Conservation (phyloP, 2,329 filamentous ascomycete genomes). For the Tolypocladium endophyticum region DNA sequence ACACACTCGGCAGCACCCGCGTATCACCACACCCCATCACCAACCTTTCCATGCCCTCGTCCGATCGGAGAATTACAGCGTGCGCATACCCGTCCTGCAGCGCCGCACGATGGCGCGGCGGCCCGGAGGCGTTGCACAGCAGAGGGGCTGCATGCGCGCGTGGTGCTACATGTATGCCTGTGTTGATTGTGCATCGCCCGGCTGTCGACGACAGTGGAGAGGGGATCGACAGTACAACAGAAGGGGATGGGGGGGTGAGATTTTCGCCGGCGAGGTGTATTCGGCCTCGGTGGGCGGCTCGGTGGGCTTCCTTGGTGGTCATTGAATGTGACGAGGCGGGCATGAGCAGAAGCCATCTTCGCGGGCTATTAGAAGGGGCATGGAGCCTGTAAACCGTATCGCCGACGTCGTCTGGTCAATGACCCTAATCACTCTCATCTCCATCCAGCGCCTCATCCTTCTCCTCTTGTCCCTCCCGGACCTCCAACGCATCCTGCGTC, state of each 20-base stretch:
- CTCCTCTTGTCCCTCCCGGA: slow-evolving; percentile 34
- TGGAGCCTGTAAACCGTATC: neutral
- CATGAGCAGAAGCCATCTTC: neutral
- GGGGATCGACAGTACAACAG: neutral
- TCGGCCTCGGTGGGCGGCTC: neutral
- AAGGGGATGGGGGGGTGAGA: neutral
- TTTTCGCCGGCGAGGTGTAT: neutral
- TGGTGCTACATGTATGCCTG: neutral
- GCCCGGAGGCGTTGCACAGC: neutral
- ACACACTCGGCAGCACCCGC: too few relatives aligned
- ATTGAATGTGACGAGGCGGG: too few relatives aligned
- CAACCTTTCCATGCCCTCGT: neutral
- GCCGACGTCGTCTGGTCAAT: neutral
- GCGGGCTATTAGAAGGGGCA: neutral
- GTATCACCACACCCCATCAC: neutral
- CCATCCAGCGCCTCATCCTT: slow-evolving; percentile 54
- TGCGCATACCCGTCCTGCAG: neutral
- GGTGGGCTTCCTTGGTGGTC: neutral
- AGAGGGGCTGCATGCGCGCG: neutral
- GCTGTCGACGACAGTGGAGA: neutral
- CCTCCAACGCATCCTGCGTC: slow-evolving; percentile 42
- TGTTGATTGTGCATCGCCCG: too few relatives aligned
- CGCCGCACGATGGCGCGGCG: neutral
- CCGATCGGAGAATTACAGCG: neutral
- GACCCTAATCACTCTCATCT: slow-evolving; percentile 44